Evolutionary conservation across 1,139 yeast species (phyloP).

Genomic region (Yamadazyma atmosphaerica): DNA sequence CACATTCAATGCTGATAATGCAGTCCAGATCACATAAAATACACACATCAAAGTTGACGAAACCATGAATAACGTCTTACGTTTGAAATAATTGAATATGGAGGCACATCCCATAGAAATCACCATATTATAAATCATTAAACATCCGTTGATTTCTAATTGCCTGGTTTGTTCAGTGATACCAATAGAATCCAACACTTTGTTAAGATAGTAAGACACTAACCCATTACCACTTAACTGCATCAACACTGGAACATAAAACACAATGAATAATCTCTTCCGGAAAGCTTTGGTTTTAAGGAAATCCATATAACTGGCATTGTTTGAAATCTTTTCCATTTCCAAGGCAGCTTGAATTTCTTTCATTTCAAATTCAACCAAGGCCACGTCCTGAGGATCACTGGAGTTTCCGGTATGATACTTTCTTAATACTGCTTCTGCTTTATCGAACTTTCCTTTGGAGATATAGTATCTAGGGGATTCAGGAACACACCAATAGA

Average conservation of each 20-base stretch:
- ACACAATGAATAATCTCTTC: constrained; percentile 40
- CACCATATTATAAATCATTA: constrained; percentile 41
- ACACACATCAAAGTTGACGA: constrained; percentile 35
- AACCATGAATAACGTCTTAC: constrained; percentile 46
- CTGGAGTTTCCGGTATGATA: constrained; percentile 39
- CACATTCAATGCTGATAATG: constrained; percentile 34
- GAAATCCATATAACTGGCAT: constrained; percentile 35
- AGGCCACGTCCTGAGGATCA: constrained; percentile 19
- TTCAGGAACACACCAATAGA: constrained; percentile 42
- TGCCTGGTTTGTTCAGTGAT: constrained; percentile 43
- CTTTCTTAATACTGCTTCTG: constrained; percentile 40
- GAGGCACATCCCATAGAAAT: constrained; percentile 31
- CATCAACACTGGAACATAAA: constrained; percentile 36
- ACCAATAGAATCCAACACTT: constrained; percentile 50
- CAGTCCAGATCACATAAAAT: constrained; percentile 38
- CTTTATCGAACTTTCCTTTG: constrained; percentile 35
- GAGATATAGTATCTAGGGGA: constrained; percentile 46
- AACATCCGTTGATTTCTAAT: constrained; percentile 49
- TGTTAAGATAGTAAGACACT: constrained; percentile 49
- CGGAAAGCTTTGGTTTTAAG: constrained; percentile 36
- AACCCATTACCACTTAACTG: constrained; percentile 54
- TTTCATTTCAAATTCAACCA: constrained; percentile 43
- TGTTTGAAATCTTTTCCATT: constrained; percentile 25
- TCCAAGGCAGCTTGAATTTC: constrained; percentile 44
- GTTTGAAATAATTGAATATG: constrained; percentile 29